Conservation (phyloP, 2,329 filamentous ascomycete species). For the Microcyclospora pomicola region DNA sequence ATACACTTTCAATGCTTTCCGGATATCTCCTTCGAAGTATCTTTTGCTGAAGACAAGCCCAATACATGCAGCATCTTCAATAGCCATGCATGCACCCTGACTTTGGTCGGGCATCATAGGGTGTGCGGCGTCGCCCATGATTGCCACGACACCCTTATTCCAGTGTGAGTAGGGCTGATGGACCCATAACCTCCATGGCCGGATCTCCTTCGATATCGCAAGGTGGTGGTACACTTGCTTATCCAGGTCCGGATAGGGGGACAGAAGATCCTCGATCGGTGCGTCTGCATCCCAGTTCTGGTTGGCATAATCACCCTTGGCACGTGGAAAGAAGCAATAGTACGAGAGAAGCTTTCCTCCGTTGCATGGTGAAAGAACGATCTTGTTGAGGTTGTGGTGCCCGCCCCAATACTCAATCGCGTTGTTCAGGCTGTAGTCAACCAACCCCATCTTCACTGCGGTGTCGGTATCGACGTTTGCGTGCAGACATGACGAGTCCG, state of each 20-base stretch:
- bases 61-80: constrained; percentile 50
- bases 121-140: constrained; percentile 54
- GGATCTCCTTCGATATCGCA: constrained; percentile 46
- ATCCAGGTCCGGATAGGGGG: constrained; percentile 48
- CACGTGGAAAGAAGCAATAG: constrained; percentile 55
- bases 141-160: constrained; percentile 37
- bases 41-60: constrained; percentile 45
- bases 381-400: constrained; percentile 47
- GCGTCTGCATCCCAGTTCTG: constrained; percentile 46
- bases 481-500: constrained; percentile 49
- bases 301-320: constrained; percentile 45
- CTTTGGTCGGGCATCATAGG: constrained; percentile 59
- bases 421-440: constrained; percentile 46
- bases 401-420: constrained; percentile 61
- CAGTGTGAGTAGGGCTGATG: constrained; percentile 50
- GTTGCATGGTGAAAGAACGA: constrained; percentile 56
- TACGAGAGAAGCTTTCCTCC: constrained; percentile 51
- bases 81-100: constrained; percentile 56
- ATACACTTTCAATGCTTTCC: constrained; percentile 22
- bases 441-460: constrained; percentile 45
- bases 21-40: constrained; percentile 27
- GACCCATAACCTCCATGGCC: constrained; percentile 52
- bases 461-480: constrained; percentile 49
- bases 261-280: constrained; percentile 41
- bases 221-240: constrained; percentile 43